These are phyloP conservation scores for Pseudogymnoascus sp. DNA, from an alignment of 2,329 filamentous ascomycete genomes.

Conservation along the genomic window DNA sequence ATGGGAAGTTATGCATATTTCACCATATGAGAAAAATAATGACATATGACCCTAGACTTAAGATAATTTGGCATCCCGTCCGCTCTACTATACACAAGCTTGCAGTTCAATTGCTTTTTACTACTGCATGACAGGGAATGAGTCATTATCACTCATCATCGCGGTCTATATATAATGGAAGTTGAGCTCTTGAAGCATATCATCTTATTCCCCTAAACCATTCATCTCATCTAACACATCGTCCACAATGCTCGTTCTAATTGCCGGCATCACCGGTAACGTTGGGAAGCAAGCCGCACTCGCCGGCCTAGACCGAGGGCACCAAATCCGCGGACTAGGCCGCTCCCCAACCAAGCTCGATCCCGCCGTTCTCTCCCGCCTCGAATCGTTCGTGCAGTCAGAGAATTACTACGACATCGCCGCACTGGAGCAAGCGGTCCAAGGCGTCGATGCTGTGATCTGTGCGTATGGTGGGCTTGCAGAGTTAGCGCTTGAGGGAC, in stretches of 20 bases:
- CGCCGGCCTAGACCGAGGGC: background rate
- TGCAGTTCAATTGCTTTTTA: too few species aligned
- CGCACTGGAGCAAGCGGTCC: slow-evolving; percentile 28
- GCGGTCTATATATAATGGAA: background rate
- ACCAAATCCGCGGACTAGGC: background rate
- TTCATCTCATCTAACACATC: background rate
- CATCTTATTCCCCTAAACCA: background rate
- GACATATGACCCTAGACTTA: too few species aligned
- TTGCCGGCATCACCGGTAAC: background rate
- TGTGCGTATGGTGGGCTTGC: slow-evolving; percentile 25
- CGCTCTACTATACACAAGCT: too few species aligned
- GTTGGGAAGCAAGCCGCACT: background rate
- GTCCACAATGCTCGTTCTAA: background rate
- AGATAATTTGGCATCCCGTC: too few species aligned
- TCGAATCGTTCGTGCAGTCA: slow-evolving; percentile 26
- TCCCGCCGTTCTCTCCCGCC: background rate
- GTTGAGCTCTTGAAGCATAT: background rate
- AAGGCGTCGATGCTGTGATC: slow-evolving; percentile 32
- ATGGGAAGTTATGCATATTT: too few species aligned
- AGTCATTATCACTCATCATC: background rate
- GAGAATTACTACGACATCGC: slow-evolving; percentile 26
- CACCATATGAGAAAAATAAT: too few species aligned
- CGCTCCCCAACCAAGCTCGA: background rate
- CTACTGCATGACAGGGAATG: background rate
- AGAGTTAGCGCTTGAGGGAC: slow-evolving; percentile 27